Evolutionary conservation across 345 rosid species (phyloP).

Genomic region (Populus tremula): DNA sequence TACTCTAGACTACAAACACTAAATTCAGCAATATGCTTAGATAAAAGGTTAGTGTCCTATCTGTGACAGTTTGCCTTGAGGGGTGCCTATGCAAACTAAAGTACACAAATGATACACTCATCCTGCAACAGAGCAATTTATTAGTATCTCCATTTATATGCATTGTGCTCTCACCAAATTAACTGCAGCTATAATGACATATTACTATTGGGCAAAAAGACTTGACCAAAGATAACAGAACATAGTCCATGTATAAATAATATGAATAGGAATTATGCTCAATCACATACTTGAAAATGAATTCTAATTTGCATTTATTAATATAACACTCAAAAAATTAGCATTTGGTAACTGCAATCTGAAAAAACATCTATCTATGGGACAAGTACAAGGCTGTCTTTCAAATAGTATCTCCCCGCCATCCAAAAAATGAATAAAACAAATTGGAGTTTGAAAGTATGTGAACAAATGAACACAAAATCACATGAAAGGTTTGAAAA

Average conservation of each 20-base stretch:
- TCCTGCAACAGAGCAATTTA: background rate
- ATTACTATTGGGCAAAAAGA: background rate
- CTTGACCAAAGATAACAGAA: background rate
- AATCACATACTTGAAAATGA: background rate
- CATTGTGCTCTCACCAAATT: background rate
- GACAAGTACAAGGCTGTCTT: no score
- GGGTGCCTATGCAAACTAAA: background rate
- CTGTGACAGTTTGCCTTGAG: background rate
- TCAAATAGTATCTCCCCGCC: background rate
- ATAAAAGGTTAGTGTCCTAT: background rate
- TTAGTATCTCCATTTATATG: background rate
- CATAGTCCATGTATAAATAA: background rate
- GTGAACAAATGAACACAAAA: background rate
- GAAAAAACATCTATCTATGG: background rate
- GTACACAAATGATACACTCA: background rate
- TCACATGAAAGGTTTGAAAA: background rate
- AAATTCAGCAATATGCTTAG: background rate
- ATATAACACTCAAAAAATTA: background rate
- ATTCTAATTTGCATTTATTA: background rate
- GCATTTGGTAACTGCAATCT: background rate
- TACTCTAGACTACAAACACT: background rate
- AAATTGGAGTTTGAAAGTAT: background rate
- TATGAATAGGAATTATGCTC: background rate
- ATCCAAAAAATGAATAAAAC: background rate
- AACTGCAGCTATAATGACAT: background rate